A percentile compares a stretch with the other conserved stretches of the same genome.
phyloP scores from a whole-genome alignment of 169 alveolate genomes.

The Babesia ovis region DNA sequence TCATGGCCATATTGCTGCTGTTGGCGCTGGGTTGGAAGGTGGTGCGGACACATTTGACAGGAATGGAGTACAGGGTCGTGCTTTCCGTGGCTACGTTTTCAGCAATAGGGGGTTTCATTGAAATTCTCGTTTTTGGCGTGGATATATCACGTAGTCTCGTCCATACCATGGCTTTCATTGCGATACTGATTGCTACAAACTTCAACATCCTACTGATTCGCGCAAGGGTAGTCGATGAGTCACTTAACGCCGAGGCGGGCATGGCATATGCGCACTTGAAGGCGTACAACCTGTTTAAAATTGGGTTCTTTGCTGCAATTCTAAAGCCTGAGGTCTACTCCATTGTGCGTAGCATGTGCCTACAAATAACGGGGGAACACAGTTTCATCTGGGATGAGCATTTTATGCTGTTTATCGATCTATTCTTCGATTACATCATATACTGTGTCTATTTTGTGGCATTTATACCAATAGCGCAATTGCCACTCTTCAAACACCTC shows the following conservation, averaged over 20 bases:
- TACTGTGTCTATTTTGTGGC: slow-evolving; percentile 25
- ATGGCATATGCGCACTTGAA: slow-evolving; percentile 43
- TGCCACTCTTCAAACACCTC: slow-evolving; percentile 57
- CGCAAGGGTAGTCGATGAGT: slow-evolving; percentile 52
- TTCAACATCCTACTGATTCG: slow-evolving; percentile 51
- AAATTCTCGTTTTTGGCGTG: slow-evolving; percentile 48
- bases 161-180: slow-evolving; percentile 44
- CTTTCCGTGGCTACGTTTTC: slow-evolving; percentile 20
- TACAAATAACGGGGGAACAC: slow-evolving; percentile 44
- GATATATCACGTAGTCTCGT: slow-evolving; percentile 54
- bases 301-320: slow-evolving; percentile 33
- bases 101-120: slow-evolving; percentile 49
- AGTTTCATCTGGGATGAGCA: slow-evolving; percentile 69
- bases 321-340: slow-evolving; percentile 64
- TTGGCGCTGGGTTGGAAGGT: slow-evolving; percentile 67
- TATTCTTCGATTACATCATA: slow-evolving; percentile 33
- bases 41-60: slow-evolving; percentile 35
- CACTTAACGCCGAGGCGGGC: slow-evolving; percentile 51
- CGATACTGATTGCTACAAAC: slow-evolving; percentile 51
- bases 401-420: slow-evolving; percentile 54
- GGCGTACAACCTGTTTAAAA: slow-evolving; percentile 35
- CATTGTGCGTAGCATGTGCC: slow-evolving; percentile 30
- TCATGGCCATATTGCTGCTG: slow-evolving; percentile 31
- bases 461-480: slow-evolving; percentile 41
- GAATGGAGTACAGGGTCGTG: slow-evolving; percentile 36